A percentile compares a stretch with the other conserved stretches of the same genome.
Evolutionary conservation across 106 monocot species (phyloP).

Genomic region (Acorus calamus): DNA sequence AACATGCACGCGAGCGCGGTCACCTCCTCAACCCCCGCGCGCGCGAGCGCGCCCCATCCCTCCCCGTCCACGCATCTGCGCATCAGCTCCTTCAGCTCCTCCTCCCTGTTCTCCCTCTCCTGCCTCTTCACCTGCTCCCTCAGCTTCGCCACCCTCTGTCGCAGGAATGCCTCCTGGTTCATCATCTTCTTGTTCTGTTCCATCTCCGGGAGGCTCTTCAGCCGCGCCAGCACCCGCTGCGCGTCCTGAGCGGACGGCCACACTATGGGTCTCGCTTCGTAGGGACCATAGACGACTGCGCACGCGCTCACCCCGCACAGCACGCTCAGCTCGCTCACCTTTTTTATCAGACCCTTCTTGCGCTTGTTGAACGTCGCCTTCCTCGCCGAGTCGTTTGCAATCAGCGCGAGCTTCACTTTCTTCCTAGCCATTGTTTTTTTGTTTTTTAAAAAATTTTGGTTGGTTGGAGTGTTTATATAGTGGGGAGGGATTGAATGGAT

Average conservation of each 20-base stretch:
- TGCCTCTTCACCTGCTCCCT: slow-evolving; percentile 1
- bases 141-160: background rate
- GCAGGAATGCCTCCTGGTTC: slow-evolving; percentile 5
- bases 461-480: too few relatives aligned
- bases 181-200: slow-evolving; percentile 15
- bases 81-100: background rate
- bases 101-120: slow-evolving; percentile 3
- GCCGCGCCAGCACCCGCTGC: background rate
- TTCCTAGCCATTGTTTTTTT: slow-evolving; percentile 5
- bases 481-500: too few relatives aligned
- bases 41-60: background rate
- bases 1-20: background rate
- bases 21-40: background rate
- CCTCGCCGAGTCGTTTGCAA: slow-evolving; percentile 6
- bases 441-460: too few relatives aligned
- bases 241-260: slow-evolving; percentile 3
- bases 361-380: slow-evolving; percentile 12
- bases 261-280: background rate
- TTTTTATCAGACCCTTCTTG: slow-evolving; percentile 9
- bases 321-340: slow-evolving; percentile 4
- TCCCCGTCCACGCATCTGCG: background rate
- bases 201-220: slow-evolving; percentile 6
- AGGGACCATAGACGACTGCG: slow-evolving; percentile 3
- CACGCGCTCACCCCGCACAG: slow-evolving; percentile 10
- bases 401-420: slow-evolving; percentile 9